These are phyloP conservation scores for Phytophthora hybrid DNA, from an alignment of 352 stramenopile species.

Conservation along the genomic window DNA sequence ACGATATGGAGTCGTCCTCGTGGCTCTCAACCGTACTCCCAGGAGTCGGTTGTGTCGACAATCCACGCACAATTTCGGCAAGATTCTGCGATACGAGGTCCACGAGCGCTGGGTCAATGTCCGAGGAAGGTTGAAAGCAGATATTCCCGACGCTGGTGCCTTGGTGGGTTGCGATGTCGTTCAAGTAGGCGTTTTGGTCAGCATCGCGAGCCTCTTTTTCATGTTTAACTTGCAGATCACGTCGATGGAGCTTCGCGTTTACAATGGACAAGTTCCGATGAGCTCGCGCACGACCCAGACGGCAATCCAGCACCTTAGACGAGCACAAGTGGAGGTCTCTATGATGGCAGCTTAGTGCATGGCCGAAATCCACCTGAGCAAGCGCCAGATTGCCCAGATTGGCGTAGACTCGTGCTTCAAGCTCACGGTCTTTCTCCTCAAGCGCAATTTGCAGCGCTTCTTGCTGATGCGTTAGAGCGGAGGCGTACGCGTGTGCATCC, in stretches of 20 bases:
- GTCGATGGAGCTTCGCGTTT: conserved; percentile 61
- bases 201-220: conserved; percentile 43
- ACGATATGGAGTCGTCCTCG: conserved; percentile 23
- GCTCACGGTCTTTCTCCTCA: conserved; percentile 58
- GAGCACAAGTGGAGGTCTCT: conserved; percentile 59
- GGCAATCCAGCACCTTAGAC: conserved; percentile 51
- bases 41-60: conserved; percentile 1
- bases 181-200: conserved; percentile 45
- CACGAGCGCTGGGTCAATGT: conserved; percentile 47
- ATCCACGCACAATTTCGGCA: conserved; percentile 38
- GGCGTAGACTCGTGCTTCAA: conserved; percentile 78
- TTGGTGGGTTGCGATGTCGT: conserved; percentile 58
- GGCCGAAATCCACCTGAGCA: conserved; percentile 57
- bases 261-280: conserved; percentile 79
- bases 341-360: conserved; percentile 68
- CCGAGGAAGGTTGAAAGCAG: conserved; percentile 59
- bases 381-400: conserved; percentile 82
- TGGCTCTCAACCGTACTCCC: background rate
- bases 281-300: conserved; percentile 60
- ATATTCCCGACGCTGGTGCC: conserved; percentile 67
- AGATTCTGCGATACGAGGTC: conserved; percentile 49
- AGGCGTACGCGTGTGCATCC: conserved; percentile 47
- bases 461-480: conserved; percentile 68
- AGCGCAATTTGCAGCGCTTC: conserved; percentile 66
- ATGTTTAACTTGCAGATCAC: conserved; percentile 48